These are phyloP conservation scores for Mycena floridula DNA, from an alignment of 768 basidiomycete species.

Conservation along the genomic window DNA sequence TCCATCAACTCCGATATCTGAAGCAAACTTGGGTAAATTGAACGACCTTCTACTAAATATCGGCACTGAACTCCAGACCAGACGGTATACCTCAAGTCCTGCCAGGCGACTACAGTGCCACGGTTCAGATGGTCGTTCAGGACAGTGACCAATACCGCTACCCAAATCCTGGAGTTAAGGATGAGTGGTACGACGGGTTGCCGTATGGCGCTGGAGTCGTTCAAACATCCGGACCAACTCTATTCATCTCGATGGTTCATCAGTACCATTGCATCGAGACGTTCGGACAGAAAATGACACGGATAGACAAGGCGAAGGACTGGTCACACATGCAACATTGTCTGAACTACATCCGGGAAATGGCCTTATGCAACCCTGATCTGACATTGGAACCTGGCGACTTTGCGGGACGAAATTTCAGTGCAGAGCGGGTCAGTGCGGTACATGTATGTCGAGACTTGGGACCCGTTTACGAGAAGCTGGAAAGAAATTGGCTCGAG, in stretches of 20 bases:
- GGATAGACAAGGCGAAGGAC: neutral
- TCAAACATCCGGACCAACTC: constrained; percentile 18
- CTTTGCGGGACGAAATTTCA: constrained; percentile 18
- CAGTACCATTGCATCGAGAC: constrained; percentile 29
- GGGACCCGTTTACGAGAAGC: constrained; percentile 14
- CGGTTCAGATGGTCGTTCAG: constrained; percentile 16
- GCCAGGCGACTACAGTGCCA: neutral
- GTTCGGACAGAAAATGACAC: constrained; percentile 15
- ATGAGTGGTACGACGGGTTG: constrained; percentile 23
- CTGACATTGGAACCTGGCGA: constrained; percentile 30
- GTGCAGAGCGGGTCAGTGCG: constrained; percentile 15
- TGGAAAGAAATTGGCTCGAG: constrained; percentile 11
- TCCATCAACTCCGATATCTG: neutral
- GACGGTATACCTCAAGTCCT: neutral
- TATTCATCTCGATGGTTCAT: constrained; percentile 30
- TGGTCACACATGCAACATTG: constrained; percentile 28
- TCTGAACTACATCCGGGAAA: constrained; percentile 32
- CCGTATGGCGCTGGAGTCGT: constrained; percentile 13
- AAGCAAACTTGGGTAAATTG: neutral
- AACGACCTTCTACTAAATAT: neutral
- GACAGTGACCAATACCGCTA: constrained; percentile 25
- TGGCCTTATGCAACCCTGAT: constrained; percentile 31
- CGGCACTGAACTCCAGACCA: neutral
- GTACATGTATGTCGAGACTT: constrained; percentile 26
- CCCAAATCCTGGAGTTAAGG: constrained; percentile 14